Evolutionary conservation across 768 basidiomycete species (phyloP), one percentile per base, ranked within the genome.

Genomic region (Termitomyces sp.): DNA sequence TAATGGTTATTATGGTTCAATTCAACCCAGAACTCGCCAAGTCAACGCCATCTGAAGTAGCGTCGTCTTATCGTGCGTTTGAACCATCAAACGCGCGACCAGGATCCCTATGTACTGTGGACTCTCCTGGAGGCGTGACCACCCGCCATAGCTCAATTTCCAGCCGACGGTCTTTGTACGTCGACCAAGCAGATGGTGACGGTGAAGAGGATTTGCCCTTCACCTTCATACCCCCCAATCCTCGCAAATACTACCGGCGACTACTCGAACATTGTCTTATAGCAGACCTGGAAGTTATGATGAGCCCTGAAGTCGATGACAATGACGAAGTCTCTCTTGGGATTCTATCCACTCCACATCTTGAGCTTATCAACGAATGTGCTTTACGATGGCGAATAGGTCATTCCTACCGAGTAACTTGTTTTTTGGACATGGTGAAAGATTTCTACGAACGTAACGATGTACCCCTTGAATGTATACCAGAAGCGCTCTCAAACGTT

Each of bases 321-420:
- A 91, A 93, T 66, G 93, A 98, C 66, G 95, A 98, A 76, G 96
- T 99, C 15, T 92, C 95, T 0, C 77, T 98, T 42, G 92, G 93
- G 7, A 98, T 99, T 60, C 75, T 99, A 17, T 93, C 93, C 4
- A 70, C 83, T 1, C 71, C 82, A 11, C 93, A 98, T 70, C 79
- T 93, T 46, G 89, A 91, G 60, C 77, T 99, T 42, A 83, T 98
- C 66, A 89, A 88, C 60, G 92, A 96, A 66, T 95, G 94, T 66
- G 93, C 93, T 3, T 66, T 91, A 61, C 82, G 94, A 46, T 98
- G 97, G 97, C 81, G 96, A 51, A 88, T 98, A 63, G 84, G 86
- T 2, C 88, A 89, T 63, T 77, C 89, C 17, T 92, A 90, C 69
- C 86, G 91, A 38, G 87, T 83, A 0, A 81, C 87, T 10, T 88